Conservation (phyloP, 2,329 filamentous ascomycete genomes). For the Pyrenochaeta sp. region DNA sequence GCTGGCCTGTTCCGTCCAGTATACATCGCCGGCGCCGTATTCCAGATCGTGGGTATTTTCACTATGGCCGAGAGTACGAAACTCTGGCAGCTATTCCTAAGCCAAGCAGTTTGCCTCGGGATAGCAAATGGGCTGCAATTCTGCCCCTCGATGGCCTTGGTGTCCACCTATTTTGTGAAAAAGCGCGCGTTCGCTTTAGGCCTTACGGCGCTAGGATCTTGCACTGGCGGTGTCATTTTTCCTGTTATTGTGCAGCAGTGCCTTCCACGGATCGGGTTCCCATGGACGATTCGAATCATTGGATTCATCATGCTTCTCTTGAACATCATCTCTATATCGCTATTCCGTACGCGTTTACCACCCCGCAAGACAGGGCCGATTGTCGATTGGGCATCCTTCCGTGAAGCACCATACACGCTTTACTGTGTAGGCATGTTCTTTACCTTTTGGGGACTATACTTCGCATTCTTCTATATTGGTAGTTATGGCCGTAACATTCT, state of each 20-base stretch:
- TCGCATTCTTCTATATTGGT: conserved; percentile 57
- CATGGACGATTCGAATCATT: conserved; percentile 69
- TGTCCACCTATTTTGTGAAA: conserved; percentile 52
- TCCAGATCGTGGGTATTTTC: conserved; percentile 47
- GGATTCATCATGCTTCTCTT: conserved; percentile 66
- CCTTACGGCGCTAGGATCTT: conserved; percentile 36
- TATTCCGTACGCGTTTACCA: conserved; percentile 50
- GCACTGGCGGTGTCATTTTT: conserved; percentile 42
- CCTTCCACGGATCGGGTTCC: conserved; percentile 55
- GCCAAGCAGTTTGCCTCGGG: conserved; percentile 66
- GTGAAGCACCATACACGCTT: conserved; percentile 50
- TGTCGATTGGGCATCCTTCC: conserved; percentile 53
- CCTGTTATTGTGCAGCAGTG: conserved; percentile 45
- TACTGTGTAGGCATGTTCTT: conserved; percentile 50
- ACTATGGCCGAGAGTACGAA: conserved; percentile 38
- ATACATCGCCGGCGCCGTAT: conserved; percentile 35
- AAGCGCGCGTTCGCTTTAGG: conserved; percentile 40
- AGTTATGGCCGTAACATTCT: conserved; percentile 55
- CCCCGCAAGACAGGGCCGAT: conserved; percentile 53
- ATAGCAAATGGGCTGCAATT: conserved; percentile 61
- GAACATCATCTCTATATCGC: conserved; percentile 39
- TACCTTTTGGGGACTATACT: conserved; percentile 51
- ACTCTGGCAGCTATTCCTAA: conserved; percentile 45
- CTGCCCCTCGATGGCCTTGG: conserved; percentile 64
- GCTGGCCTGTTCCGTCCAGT: conserved; percentile 40